Evolutionary conservation across 2,329 filamentous ascomycete genomes (phyloP).

Genomic region (Trichoderma atroviride): DNA sequence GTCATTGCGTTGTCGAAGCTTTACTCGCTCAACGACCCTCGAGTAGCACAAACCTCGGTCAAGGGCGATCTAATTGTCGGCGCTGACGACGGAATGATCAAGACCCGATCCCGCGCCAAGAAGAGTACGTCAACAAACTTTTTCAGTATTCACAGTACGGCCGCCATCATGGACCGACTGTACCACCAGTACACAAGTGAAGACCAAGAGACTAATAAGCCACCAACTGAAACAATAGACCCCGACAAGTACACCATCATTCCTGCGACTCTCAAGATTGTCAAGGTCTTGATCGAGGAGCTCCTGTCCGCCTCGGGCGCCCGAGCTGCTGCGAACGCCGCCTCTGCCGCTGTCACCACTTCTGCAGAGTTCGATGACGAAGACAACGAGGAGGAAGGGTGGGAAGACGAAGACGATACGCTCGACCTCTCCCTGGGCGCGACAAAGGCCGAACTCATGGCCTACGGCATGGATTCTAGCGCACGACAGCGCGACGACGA

Average conservation of each 20-base stretch:
- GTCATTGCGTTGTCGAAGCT: slow-evolving; percentile 92
- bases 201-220: slow-evolving; percentile 35
- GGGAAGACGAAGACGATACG: slow-evolving; percentile 82
- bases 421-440: slow-evolving; percentile 74
- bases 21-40: slow-evolving; percentile 81
- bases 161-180: slow-evolving; percentile 29
- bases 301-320: slow-evolving; percentile 76
- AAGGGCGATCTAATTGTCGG: slow-evolving; percentile 89
- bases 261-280: slow-evolving; percentile 86
- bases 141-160: slow-evolving; percentile 30
- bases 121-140: slow-evolving; percentile 59
- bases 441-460: slow-evolving; percentile 79
- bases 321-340: slow-evolving; percentile 61
- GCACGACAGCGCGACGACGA: slow-evolving; percentile 80
- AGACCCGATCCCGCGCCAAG: slow-evolving; percentile 89
- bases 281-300: slow-evolving; percentile 95
- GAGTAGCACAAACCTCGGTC: slow-evolving; percentile 77
- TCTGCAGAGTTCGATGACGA: slow-evolving; percentile 60
- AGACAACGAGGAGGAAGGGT: slow-evolving; percentile 76
- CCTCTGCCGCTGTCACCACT: slow-evolving; percentile 63
- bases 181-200: slow-evolving; percentile 30
- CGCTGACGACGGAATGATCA: slow-evolving; percentile 74
- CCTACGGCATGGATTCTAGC: slow-evolving; percentile 63
- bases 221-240: slow-evolving; percentile 51
- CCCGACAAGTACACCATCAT: slow-evolving; percentile 90